Evolutionary conservation across 306 rosid species (phyloP).

Genomic region (Vachellia pachyceras): DNA sequence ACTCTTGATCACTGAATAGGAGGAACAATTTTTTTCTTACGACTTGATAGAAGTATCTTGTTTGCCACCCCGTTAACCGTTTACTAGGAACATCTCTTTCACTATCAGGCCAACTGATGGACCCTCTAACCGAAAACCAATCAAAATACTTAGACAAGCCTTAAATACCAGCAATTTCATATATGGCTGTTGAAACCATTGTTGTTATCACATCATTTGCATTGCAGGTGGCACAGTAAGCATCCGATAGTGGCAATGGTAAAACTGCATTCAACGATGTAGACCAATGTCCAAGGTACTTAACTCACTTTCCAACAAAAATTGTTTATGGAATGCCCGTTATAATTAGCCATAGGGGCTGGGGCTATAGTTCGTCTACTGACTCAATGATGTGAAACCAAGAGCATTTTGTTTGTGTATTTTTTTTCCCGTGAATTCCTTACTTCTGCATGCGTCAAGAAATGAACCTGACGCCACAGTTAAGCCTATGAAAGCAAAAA

Average conservation of each 20-base stretch:
- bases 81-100: background rate
- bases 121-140: background rate
- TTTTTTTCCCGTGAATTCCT: constrained; percentile 49
- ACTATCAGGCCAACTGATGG: constrained; percentile 8
- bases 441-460: constrained; percentile 81
- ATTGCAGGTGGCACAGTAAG: constrained; percentile 84
- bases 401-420: constrained; percentile 15
- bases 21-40: background rate
- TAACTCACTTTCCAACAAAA: constrained; percentile 10
- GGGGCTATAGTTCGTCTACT: constrained; percentile 5
- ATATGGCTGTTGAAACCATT: constrained; percentile 10
- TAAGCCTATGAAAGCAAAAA: constrained; percentile 73
- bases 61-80: background rate
- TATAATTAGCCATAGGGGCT: background rate
- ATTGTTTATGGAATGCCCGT: background rate
- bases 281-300: constrained; percentile 86
- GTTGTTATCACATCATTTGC: constrained; percentile 6
- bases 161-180: constrained; percentile 11
- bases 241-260: constrained; percentile 79
- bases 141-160: background rate
- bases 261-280: constrained; percentile 64
- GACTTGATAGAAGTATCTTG: background rate
- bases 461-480: constrained; percentile 80
- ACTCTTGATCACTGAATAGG: background rate
- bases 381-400: constrained; percentile 28